A percentile compares a stretch with the other conserved stretches of the same genome.
phyloP scores from a whole-genome alignment of 1,139 yeast species.

The Kurtzmaniella natalensis region DNA sequence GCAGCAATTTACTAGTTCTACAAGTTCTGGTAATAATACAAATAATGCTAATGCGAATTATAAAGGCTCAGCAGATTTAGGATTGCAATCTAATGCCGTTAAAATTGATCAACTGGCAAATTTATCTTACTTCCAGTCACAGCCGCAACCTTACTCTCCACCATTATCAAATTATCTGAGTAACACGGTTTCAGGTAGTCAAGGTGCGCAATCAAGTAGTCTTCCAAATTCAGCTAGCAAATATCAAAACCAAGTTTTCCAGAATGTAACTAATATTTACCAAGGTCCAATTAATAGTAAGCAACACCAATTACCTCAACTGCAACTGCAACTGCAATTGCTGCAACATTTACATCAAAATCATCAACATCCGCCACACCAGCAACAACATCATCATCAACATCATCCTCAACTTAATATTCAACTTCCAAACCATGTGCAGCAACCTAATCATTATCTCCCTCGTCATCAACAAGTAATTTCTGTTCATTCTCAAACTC shows the following conservation, averaged over 20 bases:
- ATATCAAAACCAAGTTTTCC: neutral
- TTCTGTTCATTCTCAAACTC: constrained; percentile 1
- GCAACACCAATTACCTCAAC: neutral
- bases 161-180: neutral
- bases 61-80: no score
- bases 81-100: neutral
- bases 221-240: neutral
- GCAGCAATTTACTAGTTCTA: constrained; percentile 3
- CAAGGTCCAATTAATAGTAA: neutral
- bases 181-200: neutral
- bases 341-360: neutral
- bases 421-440: neutral
- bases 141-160: neutral
- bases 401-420: constrained; percentile 1
- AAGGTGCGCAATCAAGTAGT: neutral
- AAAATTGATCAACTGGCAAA: neutral
- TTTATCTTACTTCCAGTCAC: no score
- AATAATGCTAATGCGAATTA: no score
- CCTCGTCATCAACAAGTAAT: constrained; percentile 8
- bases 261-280: neutral
- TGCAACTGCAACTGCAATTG: neutral
- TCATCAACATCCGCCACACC: constrained; percentile 1
- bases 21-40: neutral
- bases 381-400: constrained; percentile 4
- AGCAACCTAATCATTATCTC: constrained; percentile 7